These are phyloP conservation scores for Lenwebbia sp. DNA, from an alignment of 345 rosid genomes.

Conservation along the genomic window DNA sequence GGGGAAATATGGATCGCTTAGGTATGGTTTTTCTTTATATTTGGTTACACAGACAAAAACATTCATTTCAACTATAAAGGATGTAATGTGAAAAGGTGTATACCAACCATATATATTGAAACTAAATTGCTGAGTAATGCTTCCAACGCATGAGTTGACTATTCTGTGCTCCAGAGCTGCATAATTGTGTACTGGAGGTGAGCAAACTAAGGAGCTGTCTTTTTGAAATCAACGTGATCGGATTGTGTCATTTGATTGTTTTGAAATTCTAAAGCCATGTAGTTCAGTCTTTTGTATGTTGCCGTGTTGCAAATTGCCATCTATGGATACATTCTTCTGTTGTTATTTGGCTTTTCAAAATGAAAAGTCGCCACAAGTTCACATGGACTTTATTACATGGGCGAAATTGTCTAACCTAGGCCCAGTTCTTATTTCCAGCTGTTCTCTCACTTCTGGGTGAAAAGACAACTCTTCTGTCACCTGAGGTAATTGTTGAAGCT, in stretches of 20 bases:
- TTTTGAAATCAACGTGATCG: not conserved
- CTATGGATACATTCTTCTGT: not conserved
- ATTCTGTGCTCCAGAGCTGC: not conserved
- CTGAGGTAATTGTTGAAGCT: constrained; percentile 67
- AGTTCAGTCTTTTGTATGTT: not conserved
- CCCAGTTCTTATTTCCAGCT: constrained; percentile 44
- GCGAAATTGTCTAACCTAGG: not conserved
- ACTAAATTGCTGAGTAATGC: not conserved
- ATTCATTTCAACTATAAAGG: not conserved
- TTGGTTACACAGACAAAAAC: not conserved
- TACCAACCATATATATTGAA: not conserved
- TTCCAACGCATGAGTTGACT: not conserved
- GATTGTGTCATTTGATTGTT: not conserved
- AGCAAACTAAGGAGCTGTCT: not conserved
- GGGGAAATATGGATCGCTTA: constrained; percentile 68
- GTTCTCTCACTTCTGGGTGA: constrained; percentile 83
- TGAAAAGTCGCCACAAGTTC: not conserved
- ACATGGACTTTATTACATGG: not conserved
- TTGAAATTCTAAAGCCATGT: not conserved
- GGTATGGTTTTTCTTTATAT: constrained; percentile 27
- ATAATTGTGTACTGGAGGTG: not conserved
- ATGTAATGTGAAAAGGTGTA: not conserved
- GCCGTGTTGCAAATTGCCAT: not conserved
- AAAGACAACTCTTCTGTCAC: constrained; percentile 96
- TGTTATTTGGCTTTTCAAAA: not conserved